Evolutionary conservation across 2,329 filamentous ascomycete species (phyloP).

Genomic region (Aspergillus pseudotamarii): DNA sequence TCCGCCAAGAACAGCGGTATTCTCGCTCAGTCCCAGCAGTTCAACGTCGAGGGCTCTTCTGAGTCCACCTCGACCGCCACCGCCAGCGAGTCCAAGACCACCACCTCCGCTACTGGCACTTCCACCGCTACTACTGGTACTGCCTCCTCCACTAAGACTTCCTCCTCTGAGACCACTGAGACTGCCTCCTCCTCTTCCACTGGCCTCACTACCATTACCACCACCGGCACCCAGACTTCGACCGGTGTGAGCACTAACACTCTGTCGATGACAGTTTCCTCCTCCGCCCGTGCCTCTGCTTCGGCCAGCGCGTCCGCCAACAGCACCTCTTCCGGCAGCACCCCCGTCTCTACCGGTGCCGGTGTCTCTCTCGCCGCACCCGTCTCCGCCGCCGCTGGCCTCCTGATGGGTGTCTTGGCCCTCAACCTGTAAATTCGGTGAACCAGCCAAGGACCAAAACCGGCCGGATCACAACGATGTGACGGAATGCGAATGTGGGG

Average conservation of each 20-base stretch:
- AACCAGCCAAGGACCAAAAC: background rate
- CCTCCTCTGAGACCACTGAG: conserved; percentile 12
- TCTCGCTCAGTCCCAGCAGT: conserved; percentile 44
- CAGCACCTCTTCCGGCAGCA: conserved; percentile 4
- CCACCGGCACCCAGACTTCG: background rate
- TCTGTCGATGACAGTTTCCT: conserved; percentile 8
- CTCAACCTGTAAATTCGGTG: background rate
- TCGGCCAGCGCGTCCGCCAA: background rate
- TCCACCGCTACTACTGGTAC: conserved; percentile 16
- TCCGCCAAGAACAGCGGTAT: conserved; percentile 40
- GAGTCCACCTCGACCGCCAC: conserved; percentile 21
- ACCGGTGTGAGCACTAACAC: conserved; percentile 14
- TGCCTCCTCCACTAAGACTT: conserved; percentile 12
- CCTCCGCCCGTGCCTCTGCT: conserved; percentile 7
- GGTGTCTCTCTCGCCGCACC: conserved; percentile 19
- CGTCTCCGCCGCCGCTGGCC: conserved; percentile 20
- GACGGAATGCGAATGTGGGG: background rate
- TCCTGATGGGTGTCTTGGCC: conserved; percentile 26
- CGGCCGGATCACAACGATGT: background rate
- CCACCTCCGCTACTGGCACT: conserved; percentile 15
- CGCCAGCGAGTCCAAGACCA: conserved; percentile 11
- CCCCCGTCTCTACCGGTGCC: conserved; percentile 1
- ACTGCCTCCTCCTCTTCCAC: conserved; percentile 15
- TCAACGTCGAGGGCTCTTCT: conserved; percentile 30
- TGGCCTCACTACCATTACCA: conserved; percentile 10